Conservation (phyloP, 495 filamentous ascomycete species). For the Penicillium crystallinum region DNA sequence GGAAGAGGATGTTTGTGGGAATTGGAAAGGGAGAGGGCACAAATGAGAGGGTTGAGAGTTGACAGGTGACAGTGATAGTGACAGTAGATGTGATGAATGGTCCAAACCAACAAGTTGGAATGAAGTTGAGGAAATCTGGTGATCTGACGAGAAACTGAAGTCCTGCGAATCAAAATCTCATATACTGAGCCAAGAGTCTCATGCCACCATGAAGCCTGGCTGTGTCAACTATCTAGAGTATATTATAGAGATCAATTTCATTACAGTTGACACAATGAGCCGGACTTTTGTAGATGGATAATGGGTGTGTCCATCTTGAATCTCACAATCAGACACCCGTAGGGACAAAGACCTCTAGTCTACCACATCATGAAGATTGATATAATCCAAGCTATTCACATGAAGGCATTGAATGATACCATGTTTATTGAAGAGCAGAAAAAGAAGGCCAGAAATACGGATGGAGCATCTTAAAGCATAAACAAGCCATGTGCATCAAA, state of each 20-base stretch:
- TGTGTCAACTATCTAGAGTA: background rate
- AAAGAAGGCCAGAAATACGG: background rate
- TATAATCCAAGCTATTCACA: background rate
- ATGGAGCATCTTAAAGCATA: background rate
- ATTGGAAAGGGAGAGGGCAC: background rate
- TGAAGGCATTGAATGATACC: background rate
- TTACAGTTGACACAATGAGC: background rate
- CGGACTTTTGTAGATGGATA: background rate
- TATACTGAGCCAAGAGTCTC: background rate
- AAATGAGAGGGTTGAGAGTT: too few species aligned
- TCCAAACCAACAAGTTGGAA: background rate
- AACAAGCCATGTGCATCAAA: background rate
- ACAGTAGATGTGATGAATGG: background rate
- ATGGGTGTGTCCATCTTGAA: background rate
- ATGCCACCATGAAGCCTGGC: background rate
- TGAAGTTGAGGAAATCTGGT: background rate
- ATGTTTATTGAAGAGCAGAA: background rate
- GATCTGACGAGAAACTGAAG: background rate
- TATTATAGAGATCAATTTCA: background rate
- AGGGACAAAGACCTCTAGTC: background rate
- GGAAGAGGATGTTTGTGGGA: background rate
- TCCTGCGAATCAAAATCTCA: background rate
- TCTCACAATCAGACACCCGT: background rate
- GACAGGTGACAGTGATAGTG: background rate
- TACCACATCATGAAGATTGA: background rate